Conservation (phyloP, 306 rosid genomes). For the Neltuma alba region DNA sequence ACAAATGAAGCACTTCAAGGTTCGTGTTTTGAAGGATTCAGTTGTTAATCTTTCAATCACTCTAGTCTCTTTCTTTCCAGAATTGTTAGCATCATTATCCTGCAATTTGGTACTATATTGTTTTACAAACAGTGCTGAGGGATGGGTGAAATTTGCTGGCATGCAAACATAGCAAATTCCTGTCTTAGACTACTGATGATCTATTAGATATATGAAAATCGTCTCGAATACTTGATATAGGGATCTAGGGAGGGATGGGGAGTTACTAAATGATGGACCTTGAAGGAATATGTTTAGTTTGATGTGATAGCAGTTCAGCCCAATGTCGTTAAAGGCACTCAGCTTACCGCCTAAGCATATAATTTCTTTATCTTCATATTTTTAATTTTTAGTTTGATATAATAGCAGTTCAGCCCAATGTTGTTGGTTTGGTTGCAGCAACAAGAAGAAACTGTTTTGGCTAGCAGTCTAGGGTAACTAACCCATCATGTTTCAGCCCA, state of each 20-base stretch:
- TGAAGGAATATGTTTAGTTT: not conserved
- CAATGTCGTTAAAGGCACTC: not conserved
- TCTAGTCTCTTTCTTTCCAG: conserved; percentile 4
- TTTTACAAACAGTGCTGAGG: conserved; percentile 22
- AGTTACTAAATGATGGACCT: not conserved
- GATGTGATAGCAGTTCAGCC: not conserved
- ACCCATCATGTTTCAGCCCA: not conserved
- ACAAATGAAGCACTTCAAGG: conserved; percentile 81
- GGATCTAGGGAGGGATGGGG: not conserved
- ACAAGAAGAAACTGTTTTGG: not conserved
- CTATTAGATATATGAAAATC: not conserved
- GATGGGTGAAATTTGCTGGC: not conserved
- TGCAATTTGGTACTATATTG: conserved; percentile 3
- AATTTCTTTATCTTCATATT: not conserved
- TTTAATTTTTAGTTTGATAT: not conserved
- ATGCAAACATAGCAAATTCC: conserved; percentile 1
- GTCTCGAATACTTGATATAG: not conserved
- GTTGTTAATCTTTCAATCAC: conserved; percentile 18
- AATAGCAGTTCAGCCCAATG: no score
- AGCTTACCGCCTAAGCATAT: not conserved
- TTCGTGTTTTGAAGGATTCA: conserved; percentile 55
- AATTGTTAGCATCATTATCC: conserved; percentile 2
- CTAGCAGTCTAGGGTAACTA: not conserved
- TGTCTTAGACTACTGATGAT: not conserved
- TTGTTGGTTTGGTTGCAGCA: not conserved